Evolutionary conservation across 2,329 filamentous ascomycete species (phyloP).

Genomic region (Scedosporium minutisporum): DNA sequence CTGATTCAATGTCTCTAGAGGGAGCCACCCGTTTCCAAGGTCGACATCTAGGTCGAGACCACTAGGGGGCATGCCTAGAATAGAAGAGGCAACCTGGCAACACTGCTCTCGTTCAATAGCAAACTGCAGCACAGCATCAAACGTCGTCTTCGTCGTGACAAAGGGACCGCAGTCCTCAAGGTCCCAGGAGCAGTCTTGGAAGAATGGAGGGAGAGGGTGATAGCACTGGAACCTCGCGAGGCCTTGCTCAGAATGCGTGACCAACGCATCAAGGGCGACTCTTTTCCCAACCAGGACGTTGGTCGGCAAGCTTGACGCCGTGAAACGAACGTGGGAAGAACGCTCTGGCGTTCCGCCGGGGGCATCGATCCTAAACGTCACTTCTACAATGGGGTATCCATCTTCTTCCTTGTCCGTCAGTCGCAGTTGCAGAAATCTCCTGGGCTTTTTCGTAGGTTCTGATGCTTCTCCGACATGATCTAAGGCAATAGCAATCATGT

Average conservation of each 20-base stretch:
- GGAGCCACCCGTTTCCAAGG: background rate
- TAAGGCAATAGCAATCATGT: constrained; percentile 25
- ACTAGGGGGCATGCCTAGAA: background rate
- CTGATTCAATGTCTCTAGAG: background rate
- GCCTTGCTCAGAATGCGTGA: constrained; percentile 17
- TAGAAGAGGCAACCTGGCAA: constrained; percentile 19
- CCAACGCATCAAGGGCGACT: constrained; percentile 28
- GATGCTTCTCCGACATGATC: constrained; percentile 27
- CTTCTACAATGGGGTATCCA: background rate
- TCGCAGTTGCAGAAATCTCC: background rate
- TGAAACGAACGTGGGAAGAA: constrained; percentile 25
- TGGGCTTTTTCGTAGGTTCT: background rate
- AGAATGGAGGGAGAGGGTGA: constrained; percentile 25
- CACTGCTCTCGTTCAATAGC: constrained; percentile 17
- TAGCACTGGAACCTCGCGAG: constrained; percentile 24
- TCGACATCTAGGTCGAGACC: background rate
- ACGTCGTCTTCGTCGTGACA: constrained; percentile 27
- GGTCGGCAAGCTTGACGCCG: constrained; percentile 19
- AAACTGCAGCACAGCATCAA: constrained; percentile 25
- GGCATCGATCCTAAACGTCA: constrained; percentile 13
- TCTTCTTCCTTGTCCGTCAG: background rate
- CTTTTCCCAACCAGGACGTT: constrained; percentile 18
- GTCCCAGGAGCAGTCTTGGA: constrained; percentile 25
- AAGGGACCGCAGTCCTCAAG: constrained; percentile 29
- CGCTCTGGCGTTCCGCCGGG: constrained; percentile 12